phyloP scores from a whole-genome alignment of 805 yeast species.

The Metschnikowia kofuensis region DNA sequence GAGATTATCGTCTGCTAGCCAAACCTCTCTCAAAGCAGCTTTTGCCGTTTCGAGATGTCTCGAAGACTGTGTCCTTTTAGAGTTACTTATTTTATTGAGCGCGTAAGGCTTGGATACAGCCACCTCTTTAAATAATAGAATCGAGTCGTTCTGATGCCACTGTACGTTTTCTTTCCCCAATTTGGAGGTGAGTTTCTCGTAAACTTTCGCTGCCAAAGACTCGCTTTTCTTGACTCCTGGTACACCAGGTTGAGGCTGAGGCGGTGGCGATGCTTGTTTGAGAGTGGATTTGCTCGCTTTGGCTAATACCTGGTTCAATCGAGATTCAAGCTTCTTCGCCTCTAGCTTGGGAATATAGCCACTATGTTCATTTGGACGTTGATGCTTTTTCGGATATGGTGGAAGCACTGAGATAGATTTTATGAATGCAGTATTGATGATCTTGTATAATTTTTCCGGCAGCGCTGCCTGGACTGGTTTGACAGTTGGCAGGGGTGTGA shows the following conservation, averaged over 20 bases:
- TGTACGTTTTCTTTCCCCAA: slow-evolving; percentile 33
- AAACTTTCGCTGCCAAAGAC: slow-evolving; percentile 27
- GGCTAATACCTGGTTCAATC: slow-evolving; percentile 6
- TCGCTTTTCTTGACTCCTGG: slow-evolving; percentile 5
- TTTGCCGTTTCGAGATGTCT: slow-evolving; percentile 22
- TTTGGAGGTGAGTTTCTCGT: slow-evolving; percentile 43
- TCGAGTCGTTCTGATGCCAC: slow-evolving; percentile 40
- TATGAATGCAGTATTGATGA: slow-evolving; percentile 57
- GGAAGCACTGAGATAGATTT: slow-evolving; percentile 45
- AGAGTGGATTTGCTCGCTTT: slow-evolving; percentile 1
- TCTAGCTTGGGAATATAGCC: slow-evolving; percentile 11
- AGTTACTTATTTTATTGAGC: slow-evolving; percentile 26
- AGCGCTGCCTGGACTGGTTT: slow-evolving; percentile 3
- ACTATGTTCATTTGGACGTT: slow-evolving; percentile 20
- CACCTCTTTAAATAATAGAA: slow-evolving; percentile 37
- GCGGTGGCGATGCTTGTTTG: background rate
- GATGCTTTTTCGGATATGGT: slow-evolving; percentile 30
- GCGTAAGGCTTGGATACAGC: slow-evolving; percentile 39
- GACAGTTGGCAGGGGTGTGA: slow-evolving; percentile 3
- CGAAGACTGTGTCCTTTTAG: slow-evolving; percentile 20
- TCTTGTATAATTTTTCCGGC: slow-evolving; percentile 36
- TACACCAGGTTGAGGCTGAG: background rate
- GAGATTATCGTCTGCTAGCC: slow-evolving; percentile 27
- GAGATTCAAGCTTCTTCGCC: slow-evolving; percentile 7
- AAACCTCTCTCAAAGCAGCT: slow-evolving; percentile 24